A percentile compares a stretch with the other conserved stretches of the same genome.
phyloP scores from a whole-genome alignment of 805 yeast genomes.

The Kurtzmaniella cleridarum region DNA sequence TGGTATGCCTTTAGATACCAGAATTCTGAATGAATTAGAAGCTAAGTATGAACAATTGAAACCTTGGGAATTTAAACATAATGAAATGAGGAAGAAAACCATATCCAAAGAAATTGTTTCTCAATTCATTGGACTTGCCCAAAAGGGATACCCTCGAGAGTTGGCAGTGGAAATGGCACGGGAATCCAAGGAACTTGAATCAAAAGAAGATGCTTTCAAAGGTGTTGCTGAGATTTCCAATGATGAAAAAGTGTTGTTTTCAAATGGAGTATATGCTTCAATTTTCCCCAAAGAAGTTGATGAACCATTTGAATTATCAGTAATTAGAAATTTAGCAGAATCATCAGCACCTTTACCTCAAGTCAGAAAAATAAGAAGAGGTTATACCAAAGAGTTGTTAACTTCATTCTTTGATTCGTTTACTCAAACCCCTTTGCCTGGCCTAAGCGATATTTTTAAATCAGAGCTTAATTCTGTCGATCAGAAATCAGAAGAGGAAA shows the following conservation, averaged over 20 bases:
- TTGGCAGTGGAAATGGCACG: slow-evolving; percentile 2
- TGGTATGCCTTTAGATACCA: slow-evolving; percentile 48
- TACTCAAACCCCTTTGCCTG: slow-evolving; percentile 27
- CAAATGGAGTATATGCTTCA: slow-evolving; percentile 40
- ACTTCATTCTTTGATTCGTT: slow-evolving; percentile 26
- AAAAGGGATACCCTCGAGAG: neutral
- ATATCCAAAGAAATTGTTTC: neutral
- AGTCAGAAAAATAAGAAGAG: slow-evolving; percentile 47
- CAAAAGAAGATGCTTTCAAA: slow-evolving; percentile 16
- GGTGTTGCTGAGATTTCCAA: slow-evolving; percentile 26
- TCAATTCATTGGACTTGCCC: too few relatives aligned
- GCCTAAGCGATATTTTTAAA: slow-evolving; percentile 26
- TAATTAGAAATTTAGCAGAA: slow-evolving; percentile 30
- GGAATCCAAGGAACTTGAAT: neutral
- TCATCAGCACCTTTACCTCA: slow-evolving; percentile 37
- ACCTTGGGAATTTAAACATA: slow-evolving; percentile 23
- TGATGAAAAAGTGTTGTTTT: slow-evolving; percentile 34
- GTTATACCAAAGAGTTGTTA: slow-evolving; percentile 35
- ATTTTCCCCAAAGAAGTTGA: slow-evolving; percentile 42
- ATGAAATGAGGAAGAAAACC: neutral
- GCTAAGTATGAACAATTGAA: slow-evolving; percentile 38
- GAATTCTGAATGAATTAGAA: slow-evolving; percentile 57
- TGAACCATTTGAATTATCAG: slow-evolving; percentile 29
- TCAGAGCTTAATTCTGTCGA: slow-evolving; percentile 16
- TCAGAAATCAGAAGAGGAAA: neutral